A percentile compares a stretch with the other conserved stretches of the same genome.
These are phyloP conservation scores for Coleophoma cylindrospora DNA, from an alignment of 2,329 filamentous ascomycete species.

Conservation along the genomic window DNA sequence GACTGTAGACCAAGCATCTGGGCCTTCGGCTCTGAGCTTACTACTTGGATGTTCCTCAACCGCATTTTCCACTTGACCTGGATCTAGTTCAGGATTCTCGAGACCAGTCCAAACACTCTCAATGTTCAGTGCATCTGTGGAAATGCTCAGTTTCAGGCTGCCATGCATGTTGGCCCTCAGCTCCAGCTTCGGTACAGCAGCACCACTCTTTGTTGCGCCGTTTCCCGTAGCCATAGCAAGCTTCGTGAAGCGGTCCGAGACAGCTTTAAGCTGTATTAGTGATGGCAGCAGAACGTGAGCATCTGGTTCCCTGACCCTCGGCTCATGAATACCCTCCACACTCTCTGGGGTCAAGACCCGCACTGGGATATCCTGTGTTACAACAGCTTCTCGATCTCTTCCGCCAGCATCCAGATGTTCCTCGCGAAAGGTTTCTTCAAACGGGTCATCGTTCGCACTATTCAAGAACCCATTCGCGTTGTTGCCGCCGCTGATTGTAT, in stretches of 20 bases:
- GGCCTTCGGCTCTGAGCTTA: conserved; percentile 68
- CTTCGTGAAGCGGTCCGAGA: conserved; percentile 92
- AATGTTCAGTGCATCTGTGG: conserved; percentile 80
- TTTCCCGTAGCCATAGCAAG: conserved; percentile 53
- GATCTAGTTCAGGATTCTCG: conserved; percentile 83
- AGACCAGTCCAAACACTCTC: conserved; percentile 81
- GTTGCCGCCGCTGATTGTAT: conserved; percentile 50
- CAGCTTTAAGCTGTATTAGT: conserved; percentile 82
- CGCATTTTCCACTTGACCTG: conserved; percentile 62
- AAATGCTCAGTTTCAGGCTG: conserved; percentile 71
- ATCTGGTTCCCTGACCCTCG: conserved; percentile 83
- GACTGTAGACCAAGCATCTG: conserved; percentile 83
- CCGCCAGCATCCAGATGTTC: conserved; percentile 47
- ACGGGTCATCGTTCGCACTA: conserved; percentile 33
- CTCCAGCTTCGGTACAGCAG: conserved; percentile 62
- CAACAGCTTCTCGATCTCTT: conserved; percentile 79
- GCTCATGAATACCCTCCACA: conserved; percentile 93
- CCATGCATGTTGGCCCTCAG: conserved; percentile 94
- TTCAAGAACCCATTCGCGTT: conserved; percentile 25
- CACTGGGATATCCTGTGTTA: conserved; percentile 95
- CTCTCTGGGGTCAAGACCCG: conserved; percentile 77
- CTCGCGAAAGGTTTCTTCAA: conserved; percentile 42
- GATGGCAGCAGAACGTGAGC: conserved; percentile 90
- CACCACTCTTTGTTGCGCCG: conserved; percentile 11
- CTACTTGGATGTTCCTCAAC: conserved; percentile 81